Evolutionary conservation across 768 basidiomycete genomes (phyloP), one percentile per base, ranked within the genome.

Genomic region (Russula vinacea): DNA sequence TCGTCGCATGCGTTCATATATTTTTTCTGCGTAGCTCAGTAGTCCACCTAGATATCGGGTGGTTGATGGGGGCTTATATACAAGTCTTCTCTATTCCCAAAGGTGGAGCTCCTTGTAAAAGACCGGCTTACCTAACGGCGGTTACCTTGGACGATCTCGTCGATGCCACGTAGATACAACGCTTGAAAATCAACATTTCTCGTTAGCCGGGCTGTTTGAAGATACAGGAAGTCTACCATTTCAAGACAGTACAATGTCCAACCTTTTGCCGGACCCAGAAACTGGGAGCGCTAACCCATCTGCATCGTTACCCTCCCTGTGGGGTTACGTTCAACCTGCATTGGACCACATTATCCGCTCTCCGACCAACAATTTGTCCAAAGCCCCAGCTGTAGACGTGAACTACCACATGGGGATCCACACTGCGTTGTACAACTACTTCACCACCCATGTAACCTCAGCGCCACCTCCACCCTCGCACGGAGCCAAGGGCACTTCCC

Each of bases 371-470:
- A 78, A 80, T 67, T 68, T 77, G 56, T 74, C 77, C 67, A 89
- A 87, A 72, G 84, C 87, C 7, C 89, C 89, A 40, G 77, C 86
- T 14, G 84, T 90, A 69, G 89, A 89, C 67, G 80, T 87, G 61
- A 80, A 76, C 32, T 87, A 88, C 68, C 88, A 90, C 71, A 84
- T 87, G 72, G 87, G 88, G 63, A 86, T 90, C 45, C 88, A 90
- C 74, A 88, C 89, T 22, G 87, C 88, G n/a, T 84, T 85, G 61
- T 90, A 91, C 78, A 89, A 90, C 77, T 90, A 89, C 82, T 85
- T 78, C 77, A 79, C 77, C 65, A 68, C 13, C 56, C 39, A 57
- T n/a, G 53, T 47, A 49, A 40, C 62, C 29, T 54, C 62, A 29
- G 26, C 44, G 40, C 64, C 64, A 61, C 66, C 39, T 49, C 63